Conservation (phyloP, 768 basidiomycete genomes). For the Phylloporus arenicola region DNA sequence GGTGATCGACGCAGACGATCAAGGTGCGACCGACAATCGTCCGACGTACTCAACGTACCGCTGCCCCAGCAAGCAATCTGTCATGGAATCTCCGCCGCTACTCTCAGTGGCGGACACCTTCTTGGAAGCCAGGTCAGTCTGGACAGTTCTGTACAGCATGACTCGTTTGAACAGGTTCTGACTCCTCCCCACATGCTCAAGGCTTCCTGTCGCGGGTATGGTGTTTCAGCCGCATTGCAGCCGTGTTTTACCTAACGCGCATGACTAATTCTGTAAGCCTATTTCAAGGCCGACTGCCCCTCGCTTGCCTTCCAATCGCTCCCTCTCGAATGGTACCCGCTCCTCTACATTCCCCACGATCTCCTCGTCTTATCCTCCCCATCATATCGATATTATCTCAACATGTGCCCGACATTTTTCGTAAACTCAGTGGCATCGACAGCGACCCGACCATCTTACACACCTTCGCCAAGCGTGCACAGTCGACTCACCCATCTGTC, state of each 20-base stretch:
- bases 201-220: neutral
- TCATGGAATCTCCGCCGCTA: neutral
- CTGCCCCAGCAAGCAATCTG: neutral
- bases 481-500: slow-evolving; percentile 12
- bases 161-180: neutral
- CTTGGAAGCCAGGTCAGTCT: neutral
- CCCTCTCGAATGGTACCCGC: slow-evolving; percentile 37
- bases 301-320: neutral
- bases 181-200: neutral
- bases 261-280: neutral
- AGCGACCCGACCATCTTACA: slow-evolving; percentile 17
- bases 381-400: slow-evolving; percentile 40
- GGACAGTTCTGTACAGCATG: neutral
- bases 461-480: slow-evolving; percentile 30
- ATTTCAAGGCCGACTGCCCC: neutral
- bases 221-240: neutral
- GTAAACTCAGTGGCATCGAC: slow-evolving; percentile 10
- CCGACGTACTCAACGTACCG: neutral
- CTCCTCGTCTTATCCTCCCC: slow-evolving; percentile 42
- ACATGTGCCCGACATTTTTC: slow-evolving; percentile 41
- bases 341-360: slow-evolving; percentile 29
- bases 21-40: too few species aligned
- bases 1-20: neutral
- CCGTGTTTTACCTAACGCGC: neutral
- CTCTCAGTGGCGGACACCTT: neutral